Evolutionary conservation across 2,329 filamentous ascomycete genomes (phyloP), one percentile per base, ranked within the genome.

Genomic region (Phyllosticta citrichinensis): DNA sequence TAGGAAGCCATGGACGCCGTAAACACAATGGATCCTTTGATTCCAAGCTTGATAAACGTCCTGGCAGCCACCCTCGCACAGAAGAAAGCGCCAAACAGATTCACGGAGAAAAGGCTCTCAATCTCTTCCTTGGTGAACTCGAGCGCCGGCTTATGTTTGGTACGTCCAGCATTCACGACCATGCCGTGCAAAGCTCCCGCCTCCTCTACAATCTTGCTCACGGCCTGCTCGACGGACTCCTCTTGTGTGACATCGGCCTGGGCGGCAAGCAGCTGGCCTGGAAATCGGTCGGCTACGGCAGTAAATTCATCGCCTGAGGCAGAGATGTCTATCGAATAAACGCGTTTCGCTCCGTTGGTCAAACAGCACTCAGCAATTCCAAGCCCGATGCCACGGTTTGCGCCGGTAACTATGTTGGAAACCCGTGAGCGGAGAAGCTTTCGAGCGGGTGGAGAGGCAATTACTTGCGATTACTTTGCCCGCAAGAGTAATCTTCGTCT

Each of bases 91-190:
- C 77, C 76, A 63, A 77, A 78, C 10, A 80, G 65, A 61, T 79
- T 79, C 0, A 79, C 71, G 40, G 70, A 71, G 64, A 76, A 80
- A 2, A 80, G 63, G 11, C 71, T 68, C 62, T 78, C 73, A 47
- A 80, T 76, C 61, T 80, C 77, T 59, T 78, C 77, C 0, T 71
- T 74, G 1, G 76, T 79, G 56, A 79, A 81, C 24, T 82, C 78
- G 5, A 81, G 68, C 0, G 79, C 79, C 1, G 79, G 68, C 66
- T 81, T 80, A 64, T 81, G 80, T 65, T 81, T 79, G 12, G 79
- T 82, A 14, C 76, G 69, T 14, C 79, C 79, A 0, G 79, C 79
- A 62, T 82, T 81, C 24, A 51, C 75, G 2, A 81, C 77, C 70
- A 82, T 78, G 12, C 79, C 79, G 61, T 81, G 76, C 8, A 81